Percentiles rank a stretch among this genome's conserved stretches.
These are phyloP conservation scores for Aspergillus sp. DNA, from an alignment of 2,329 filamentous ascomycete genomes.

Conservation along the genomic window DNA sequence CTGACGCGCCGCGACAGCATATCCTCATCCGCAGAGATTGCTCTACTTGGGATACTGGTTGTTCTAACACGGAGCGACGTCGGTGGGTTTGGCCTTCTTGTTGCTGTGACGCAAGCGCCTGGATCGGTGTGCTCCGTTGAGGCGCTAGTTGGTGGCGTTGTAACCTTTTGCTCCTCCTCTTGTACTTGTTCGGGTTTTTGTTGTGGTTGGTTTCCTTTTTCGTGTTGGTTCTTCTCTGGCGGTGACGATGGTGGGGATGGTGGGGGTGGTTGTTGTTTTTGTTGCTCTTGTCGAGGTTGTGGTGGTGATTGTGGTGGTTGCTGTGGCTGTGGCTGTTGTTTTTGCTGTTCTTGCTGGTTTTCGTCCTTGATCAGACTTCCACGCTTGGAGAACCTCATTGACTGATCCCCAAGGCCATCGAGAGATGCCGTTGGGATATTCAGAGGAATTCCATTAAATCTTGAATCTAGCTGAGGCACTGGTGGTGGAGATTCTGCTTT, in stretches of 20 bases:
- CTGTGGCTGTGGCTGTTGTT: conserved; percentile 4
- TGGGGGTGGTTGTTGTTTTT: conserved; percentile 10
- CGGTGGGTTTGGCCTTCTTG: conserved; percentile 25
- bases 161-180: neutral
- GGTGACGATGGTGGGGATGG: neutral
- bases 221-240: neutral
- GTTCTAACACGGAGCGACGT: conserved; percentile 35
- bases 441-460: conserved; percentile 49
- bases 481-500: conserved; percentile 27
- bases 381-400: conserved; percentile 56
- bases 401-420: conserved; percentile 48
- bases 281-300: conserved; percentile 8
- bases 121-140: conserved; percentile 13
- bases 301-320: conserved; percentile 3
- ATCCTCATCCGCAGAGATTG: conserved; percentile 61
- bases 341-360: conserved; percentile 19
- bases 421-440: conserved; percentile 52
- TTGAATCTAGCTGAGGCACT: conserved; percentile 25
- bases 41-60: conserved; percentile 38
- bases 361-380: conserved; percentile 56
- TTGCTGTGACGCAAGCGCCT: conserved; percentile 1
- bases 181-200: neutral
- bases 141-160: conserved; percentile 2
- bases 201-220: neutral
- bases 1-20: conserved; percentile 59